phyloP scores from a whole-genome alignment of 108 stramenopile genomes.

The Licmophora abbreviata region DNA sequence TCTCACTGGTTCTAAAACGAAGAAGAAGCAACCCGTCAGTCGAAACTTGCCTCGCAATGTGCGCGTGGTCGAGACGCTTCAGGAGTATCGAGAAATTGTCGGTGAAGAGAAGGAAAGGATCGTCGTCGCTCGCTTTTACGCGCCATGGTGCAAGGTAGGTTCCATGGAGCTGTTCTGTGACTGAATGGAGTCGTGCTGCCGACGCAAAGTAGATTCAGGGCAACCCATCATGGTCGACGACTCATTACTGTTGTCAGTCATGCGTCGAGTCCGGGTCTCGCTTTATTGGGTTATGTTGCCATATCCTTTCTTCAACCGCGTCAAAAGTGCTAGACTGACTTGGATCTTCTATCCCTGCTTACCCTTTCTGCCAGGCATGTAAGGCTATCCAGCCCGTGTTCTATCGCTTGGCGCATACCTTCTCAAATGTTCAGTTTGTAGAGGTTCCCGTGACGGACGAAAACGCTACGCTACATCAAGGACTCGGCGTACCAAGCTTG shows the following conservation, averaged over 20 bases:
- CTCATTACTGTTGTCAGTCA: too few relatives aligned
- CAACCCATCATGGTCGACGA: too few relatives aligned
- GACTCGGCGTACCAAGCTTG: slow-evolving; percentile 41
- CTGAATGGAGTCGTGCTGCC: too few relatives aligned
- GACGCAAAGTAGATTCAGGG: too few relatives aligned
- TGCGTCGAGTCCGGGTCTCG: too few relatives aligned
- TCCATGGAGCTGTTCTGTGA: too few relatives aligned
- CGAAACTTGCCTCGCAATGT: too few relatives aligned
- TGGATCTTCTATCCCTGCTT: background rate
- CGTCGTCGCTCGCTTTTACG: slow-evolving; percentile 56
- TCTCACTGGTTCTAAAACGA: slow-evolving; percentile 1
- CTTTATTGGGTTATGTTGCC: too few relatives aligned
- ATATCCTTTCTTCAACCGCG: too few relatives aligned
- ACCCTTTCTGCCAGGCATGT: slow-evolving; percentile 34
- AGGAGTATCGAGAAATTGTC: slow-evolving; percentile 42
- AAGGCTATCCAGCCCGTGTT: slow-evolving; percentile 52
- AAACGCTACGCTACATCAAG: slow-evolving; percentile 59
- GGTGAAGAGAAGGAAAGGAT: slow-evolving; percentile 35
- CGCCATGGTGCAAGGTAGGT: slow-evolving; percentile 70
- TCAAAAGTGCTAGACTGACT: too few relatives aligned
- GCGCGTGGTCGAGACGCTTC: slow-evolving; percentile 23
- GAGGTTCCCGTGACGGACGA: slow-evolving; percentile 58
- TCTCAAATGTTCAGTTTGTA: slow-evolving; percentile 38
- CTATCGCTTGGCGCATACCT: slow-evolving; percentile 34
- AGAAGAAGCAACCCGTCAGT: slow-evolving; percentile 15